Evolutionary conservation across 2,329 filamentous ascomycete species (phyloP).

Genomic region (Diplodia scrobiculata): DNA sequence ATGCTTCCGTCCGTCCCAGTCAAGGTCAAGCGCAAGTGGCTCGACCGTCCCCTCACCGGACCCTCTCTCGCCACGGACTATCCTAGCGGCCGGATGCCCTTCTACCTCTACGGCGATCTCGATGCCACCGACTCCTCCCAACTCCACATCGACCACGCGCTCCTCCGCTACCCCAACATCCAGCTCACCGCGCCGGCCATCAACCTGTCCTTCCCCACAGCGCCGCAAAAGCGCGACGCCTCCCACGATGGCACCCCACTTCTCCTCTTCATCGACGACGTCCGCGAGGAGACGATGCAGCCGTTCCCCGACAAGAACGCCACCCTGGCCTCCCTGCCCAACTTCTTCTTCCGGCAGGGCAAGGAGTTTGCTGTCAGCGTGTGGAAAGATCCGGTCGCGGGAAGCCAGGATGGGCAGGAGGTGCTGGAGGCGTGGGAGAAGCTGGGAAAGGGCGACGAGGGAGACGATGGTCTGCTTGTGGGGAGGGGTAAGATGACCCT

Average conservation of each 20-base stretch:
- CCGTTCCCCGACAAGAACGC: slow-evolving; percentile 40
- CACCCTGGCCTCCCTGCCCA: slow-evolving; percentile 21
- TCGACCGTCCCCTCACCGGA: slow-evolving; percentile 44
- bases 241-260: slow-evolving; percentile 19
- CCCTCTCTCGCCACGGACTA: slow-evolving; percentile 42
- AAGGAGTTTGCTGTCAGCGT: not conserved
- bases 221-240: not conserved
- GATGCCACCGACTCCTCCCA: slow-evolving; percentile 41
- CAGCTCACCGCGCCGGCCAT: slow-evolving; percentile 39
- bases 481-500: slow-evolving; percentile 1
- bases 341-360: slow-evolving; percentile 12
- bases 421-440: slow-evolving; percentile 5
- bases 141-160: slow-evolving; percentile 50
- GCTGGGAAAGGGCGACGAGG: not conserved
- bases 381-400: not conserved
- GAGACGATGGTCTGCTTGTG: not conserved
- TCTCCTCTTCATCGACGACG: slow-evolving; percentile 40
- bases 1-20: slow-evolving; percentile 39
- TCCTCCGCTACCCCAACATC: slow-evolving; percentile 50
- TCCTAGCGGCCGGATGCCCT: slow-evolving; percentile 47
- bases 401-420: not conserved
- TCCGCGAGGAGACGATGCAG: slow-evolving; percentile 46
- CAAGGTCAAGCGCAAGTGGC: slow-evolving; percentile 30
- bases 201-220: not conserved
- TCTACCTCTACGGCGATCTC: slow-evolving; percentile 53